Evolutionary conservation across 1,284 basidiomycete genomes (phyloP).

Genomic region (Marasmius oreades): DNA sequence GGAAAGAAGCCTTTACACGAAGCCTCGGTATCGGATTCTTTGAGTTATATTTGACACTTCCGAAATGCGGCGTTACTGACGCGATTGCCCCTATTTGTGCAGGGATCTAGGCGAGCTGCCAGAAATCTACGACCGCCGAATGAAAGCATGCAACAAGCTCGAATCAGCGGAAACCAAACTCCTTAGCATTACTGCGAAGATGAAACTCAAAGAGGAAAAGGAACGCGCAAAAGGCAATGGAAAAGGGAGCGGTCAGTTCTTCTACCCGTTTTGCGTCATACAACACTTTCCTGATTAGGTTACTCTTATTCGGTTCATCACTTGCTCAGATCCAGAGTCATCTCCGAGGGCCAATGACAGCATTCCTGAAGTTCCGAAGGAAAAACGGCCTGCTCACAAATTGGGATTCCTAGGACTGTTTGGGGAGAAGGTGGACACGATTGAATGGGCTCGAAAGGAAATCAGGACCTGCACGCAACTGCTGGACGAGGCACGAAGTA

Average conservation of each 20-base stretch:
- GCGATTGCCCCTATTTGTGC: neutral
- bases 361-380: constrained; percentile 46
- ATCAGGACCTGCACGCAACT: constrained; percentile 51
- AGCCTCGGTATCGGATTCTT: neutral
- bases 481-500: constrained; percentile 47
- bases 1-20: too few relatives aligned
- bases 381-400: constrained; percentile 79
- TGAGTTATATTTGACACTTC: constrained; percentile 18
- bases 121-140: constrained; percentile 76
- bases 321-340: constrained; percentile 8
- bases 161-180: constrained; percentile 83
- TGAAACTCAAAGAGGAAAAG: constrained; percentile 42
- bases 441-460: constrained; percentile 84
- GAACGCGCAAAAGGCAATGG: constrained; percentile 20
- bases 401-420: constrained; percentile 57
- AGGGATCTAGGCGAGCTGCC: constrained; percentile 82
- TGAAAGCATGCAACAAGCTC: constrained; percentile 72
- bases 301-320: neutral
- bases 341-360: neutral
- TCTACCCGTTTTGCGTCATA: neutral
- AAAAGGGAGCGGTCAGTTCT: neutral
- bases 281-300: neutral
- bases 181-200: constrained; percentile 71
- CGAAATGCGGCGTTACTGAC: constrained; percentile 13
- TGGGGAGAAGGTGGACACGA: constrained; percentile 86